These are phyloP conservation scores for Russula lepida DNA, from an alignment of 768 basidiomycete species.

Conservation along the genomic window DNA sequence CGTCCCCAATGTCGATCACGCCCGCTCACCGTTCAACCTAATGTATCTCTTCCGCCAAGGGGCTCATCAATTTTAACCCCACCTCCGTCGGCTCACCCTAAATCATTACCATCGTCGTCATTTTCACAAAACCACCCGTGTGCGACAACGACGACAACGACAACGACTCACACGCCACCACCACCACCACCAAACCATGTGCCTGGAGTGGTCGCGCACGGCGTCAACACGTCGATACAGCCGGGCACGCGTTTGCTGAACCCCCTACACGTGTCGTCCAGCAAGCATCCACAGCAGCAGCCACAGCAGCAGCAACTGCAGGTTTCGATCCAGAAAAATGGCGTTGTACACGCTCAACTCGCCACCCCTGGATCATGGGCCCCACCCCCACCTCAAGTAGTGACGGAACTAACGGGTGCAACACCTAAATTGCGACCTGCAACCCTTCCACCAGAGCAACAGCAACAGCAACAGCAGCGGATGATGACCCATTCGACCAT, in stretches of 20 bases:
- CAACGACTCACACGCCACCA: not conserved
- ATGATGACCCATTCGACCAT: conserved; percentile 4
- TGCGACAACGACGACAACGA: not conserved
- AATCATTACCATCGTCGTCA: not conserved
- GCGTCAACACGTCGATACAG: not conserved
- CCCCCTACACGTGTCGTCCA: not conserved
- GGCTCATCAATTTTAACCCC: not conserved
- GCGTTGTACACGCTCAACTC: conserved; percentile 3
- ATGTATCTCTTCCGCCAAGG: not conserved
- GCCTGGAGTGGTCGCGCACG: not conserved
- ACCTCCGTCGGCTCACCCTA: not conserved
- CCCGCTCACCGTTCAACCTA: not conserved
- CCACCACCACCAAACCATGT: not conserved
- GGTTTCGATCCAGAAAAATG: not conserved
- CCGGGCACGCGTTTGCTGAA: not conserved
- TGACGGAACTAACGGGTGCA: not conserved
- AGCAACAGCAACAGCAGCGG: not conserved
- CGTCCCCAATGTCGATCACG: not conserved
- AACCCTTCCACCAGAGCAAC: not conserved
- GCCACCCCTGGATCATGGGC: not conserved
- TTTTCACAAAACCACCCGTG: not conserved
- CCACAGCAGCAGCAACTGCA: not conserved
- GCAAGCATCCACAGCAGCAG: not conserved
- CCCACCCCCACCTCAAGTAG: not conserved
- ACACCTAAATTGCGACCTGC: not conserved